Evolutionary conservation across 2,329 filamentous ascomycete species (phyloP).

Genomic region (Scedosporium aurantiacum): DNA sequence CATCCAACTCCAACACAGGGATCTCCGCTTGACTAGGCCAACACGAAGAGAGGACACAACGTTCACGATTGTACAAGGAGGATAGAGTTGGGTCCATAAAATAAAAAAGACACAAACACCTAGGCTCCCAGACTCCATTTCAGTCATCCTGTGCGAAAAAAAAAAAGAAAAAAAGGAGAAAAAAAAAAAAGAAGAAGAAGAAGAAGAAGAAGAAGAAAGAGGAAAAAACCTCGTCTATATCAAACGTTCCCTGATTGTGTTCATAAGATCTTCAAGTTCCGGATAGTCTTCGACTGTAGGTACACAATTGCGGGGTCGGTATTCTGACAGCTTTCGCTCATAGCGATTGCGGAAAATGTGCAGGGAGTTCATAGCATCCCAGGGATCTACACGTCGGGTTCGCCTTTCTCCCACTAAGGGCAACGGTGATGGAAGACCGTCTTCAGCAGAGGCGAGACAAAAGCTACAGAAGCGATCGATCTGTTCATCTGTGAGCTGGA

Average conservation of each 20-base stretch:
- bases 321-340: neutral
- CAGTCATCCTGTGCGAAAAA: too few species aligned
- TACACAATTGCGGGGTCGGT: neutral
- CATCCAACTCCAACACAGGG: too few species aligned
- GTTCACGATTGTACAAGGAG: too few species aligned
- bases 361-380: neutral
- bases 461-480: neutral
- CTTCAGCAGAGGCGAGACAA: neutral
- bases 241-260: too few species aligned
- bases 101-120: too few species aligned
- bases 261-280: neutral
- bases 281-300: neutral
- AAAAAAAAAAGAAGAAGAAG: too few species aligned
- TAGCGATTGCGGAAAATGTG: slow-evolving; percentile 3
- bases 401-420: neutral
- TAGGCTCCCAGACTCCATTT: too few species aligned
- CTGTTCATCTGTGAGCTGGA: neutral
- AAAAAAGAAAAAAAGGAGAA: too few species aligned
- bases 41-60: too few species aligned
- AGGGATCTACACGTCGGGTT: neutral
- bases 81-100: neutral
- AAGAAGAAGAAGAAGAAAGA: too few species aligned
- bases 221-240: too few species aligned
- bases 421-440: neutral
- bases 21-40: too few species aligned